Evolutionary conservation across 2,329 filamentous ascomycete genomes (phyloP).

Genomic region (Epichloe gansuensis): DNA sequence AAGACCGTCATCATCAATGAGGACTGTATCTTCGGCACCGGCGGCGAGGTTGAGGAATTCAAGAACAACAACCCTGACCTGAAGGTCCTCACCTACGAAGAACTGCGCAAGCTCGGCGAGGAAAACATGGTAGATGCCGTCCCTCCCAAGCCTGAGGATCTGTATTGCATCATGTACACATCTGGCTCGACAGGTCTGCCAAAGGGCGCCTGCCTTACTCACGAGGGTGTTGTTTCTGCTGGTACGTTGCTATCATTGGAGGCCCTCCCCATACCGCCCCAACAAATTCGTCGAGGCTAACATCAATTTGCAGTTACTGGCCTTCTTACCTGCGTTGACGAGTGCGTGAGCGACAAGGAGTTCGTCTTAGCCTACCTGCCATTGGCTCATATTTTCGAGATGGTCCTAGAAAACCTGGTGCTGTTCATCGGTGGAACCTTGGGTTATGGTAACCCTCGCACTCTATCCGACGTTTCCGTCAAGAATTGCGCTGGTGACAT

Average conservation of each 20-base stretch:
- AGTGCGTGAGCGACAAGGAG: constrained; percentile 65
- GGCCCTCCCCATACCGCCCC: neutral
- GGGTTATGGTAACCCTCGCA: constrained; percentile 85
- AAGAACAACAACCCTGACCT: constrained; percentile 42
- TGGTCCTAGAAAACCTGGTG: constrained; percentile 85
- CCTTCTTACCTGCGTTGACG: constrained; percentile 63
- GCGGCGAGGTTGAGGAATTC: constrained; percentile 40
- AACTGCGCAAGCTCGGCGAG: constrained; percentile 44
- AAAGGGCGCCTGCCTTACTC: constrained; percentile 76
- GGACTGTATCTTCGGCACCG: constrained; percentile 36
- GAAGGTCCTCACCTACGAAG: constrained; percentile 39
- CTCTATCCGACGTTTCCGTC: constrained; percentile 73
- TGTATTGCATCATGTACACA: constrained; percentile 78
- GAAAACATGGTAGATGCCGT: constrained; percentile 58
- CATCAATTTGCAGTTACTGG: constrained; percentile 48
- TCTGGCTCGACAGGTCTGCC: constrained; percentile 82
- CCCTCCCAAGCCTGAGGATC: constrained; percentile 59
- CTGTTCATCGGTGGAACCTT: constrained; percentile 83
- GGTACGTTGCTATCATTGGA: constrained; percentile 23
- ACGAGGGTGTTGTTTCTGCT: constrained; percentile 67
- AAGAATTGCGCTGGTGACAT: constrained; percentile 90
- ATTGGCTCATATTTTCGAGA: constrained; percentile 90
- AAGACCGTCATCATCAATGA: constrained; percentile 52
- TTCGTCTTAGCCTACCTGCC: constrained; percentile 82
- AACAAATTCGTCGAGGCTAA: neutral